A percentile compares a stretch with the other conserved stretches of the same genome.
Conservation (phyloP, 352 stramenopile species). For the Albugo candida region DNA sequence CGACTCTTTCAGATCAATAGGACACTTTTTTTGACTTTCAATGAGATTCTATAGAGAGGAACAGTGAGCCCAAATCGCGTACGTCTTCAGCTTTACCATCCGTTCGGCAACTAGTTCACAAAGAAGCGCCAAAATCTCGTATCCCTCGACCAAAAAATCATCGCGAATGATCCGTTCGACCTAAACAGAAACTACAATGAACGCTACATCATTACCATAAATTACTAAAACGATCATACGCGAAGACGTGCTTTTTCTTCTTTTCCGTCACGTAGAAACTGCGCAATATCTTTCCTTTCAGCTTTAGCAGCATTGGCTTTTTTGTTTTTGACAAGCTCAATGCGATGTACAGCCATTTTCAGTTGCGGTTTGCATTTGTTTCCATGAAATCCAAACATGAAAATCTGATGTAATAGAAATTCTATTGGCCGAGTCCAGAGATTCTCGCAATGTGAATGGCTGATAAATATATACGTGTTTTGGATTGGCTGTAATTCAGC, state of each 20-base stretch:
- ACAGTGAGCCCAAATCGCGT: not conserved
- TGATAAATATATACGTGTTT: no score
- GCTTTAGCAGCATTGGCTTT: conserved; percentile 64
- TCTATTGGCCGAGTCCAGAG: no score
- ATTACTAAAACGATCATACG: conserved; percentile 14
- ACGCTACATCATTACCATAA: not conserved
- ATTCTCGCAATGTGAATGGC: no score
- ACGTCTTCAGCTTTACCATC: conserved; percentile 19
- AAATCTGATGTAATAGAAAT: no score
- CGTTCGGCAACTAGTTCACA: conserved; percentile 87
- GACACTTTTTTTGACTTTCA: conserved; percentile 80
- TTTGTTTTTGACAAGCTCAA: conserved; percentile 85
- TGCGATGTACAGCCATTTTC: conserved; percentile 85
- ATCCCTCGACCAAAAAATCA: conserved; percentile 91
- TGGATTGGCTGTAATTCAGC: no score
- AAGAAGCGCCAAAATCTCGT: conserved; percentile 88
- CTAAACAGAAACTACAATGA: conserved; percentile 11
- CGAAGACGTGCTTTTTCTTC: conserved; percentile 89
- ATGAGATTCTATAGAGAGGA: conserved; percentile 51
- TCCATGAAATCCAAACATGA: conserved; percentile 81
- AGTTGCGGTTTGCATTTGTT: conserved; percentile 86
- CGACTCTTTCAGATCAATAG: conserved; percentile 83
- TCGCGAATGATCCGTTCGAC: conserved; percentile 88
- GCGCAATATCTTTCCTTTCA: conserved; percentile 53
- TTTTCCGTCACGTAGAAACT: conserved; percentile 69